These are phyloP conservation scores for Myxozyma neotropica DNA, from an alignment of 805 yeast genomes.

Conservation along the genomic window DNA sequence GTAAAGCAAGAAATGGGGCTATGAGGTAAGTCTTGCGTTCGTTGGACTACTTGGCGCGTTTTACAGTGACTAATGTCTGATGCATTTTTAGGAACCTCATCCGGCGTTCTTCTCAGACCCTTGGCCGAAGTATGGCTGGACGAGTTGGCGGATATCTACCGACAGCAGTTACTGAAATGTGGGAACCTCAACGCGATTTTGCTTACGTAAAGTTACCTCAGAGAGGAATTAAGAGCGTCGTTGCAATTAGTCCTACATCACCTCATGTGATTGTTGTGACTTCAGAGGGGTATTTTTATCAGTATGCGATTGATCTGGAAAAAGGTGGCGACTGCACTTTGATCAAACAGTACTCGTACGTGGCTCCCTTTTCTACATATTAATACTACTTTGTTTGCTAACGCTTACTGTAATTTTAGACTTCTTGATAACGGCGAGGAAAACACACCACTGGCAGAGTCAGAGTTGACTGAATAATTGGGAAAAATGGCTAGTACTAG, in stretches of 20 bases:
- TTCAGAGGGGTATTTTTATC: slow-evolving; percentile 76
- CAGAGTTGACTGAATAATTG: slow-evolving; percentile 2
- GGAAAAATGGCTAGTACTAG: not conserved
- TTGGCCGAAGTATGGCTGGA: slow-evolving; percentile 58
- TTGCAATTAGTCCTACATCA: slow-evolving; percentile 44
- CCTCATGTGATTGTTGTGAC: slow-evolving; percentile 69
- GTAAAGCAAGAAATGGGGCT: slow-evolving; percentile 32
- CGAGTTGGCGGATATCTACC: slow-evolving; percentile 89
- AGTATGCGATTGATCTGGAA: slow-evolving; percentile 79
- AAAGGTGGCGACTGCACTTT: slow-evolving; percentile 92
- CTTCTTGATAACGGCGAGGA: slow-evolving; percentile 30
- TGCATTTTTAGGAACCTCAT: slow-evolving; percentile 17
- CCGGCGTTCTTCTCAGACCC: slow-evolving; percentile 37
- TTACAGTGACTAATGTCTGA: too few species aligned
- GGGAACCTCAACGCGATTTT: slow-evolving; percentile 86
- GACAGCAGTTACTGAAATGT: slow-evolving; percentile 71
- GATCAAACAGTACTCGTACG: slow-evolving; percentile 47
- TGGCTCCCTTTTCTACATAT: not conserved
- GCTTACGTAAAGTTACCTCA: slow-evolving; percentile 78
- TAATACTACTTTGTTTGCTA: not conserved
- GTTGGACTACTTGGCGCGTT: not conserved
- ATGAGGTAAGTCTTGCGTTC: slow-evolving; percentile 16
- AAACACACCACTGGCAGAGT: slow-evolving; percentile 17
- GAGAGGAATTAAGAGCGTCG: slow-evolving; percentile 41
- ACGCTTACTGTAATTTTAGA: not conserved